Conservation (phyloP, 371 early-diverging fungal species). For the Haplosporangium sp. region DNA sequence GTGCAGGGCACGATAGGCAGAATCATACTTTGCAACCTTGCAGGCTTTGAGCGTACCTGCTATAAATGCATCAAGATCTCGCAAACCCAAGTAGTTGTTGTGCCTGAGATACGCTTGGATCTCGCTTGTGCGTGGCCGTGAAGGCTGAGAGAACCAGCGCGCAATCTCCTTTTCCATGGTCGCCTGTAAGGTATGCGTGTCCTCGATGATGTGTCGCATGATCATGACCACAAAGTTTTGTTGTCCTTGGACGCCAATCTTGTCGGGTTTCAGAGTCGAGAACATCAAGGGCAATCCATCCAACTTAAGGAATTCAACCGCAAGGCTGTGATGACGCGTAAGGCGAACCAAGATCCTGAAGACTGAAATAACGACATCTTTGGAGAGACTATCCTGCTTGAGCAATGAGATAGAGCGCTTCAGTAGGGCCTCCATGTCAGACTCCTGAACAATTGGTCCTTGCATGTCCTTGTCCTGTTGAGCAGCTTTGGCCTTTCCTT, state of each 20-base stretch:
- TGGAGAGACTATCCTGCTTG: constrained; percentile 60
- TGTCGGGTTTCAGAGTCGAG: constrained; percentile 57
- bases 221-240: constrained; percentile 82
- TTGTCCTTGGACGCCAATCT: constrained; percentile 76
- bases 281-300: constrained; percentile 76
- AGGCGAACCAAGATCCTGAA: constrained; percentile 84
- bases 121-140: constrained; percentile 73
- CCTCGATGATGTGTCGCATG: constrained; percentile 89
- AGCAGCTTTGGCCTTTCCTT: constrained; percentile 44
- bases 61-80: constrained; percentile 79
- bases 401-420: constrained; percentile 61
- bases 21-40: constrained; percentile 72
- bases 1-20: constrained; percentile 64
- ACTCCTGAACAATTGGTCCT: constrained; percentile 30
- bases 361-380: constrained; percentile 70
- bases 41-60: constrained; percentile 72
- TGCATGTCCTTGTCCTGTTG: constrained; percentile 48
- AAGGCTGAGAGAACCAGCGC: constrained; percentile 74
- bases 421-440: constrained; percentile 58
- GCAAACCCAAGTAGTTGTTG: constrained; percentile 60
- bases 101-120: constrained; percentile 71
- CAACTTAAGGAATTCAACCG: constrained; percentile 73
- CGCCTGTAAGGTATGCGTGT: constrained; percentile 66
- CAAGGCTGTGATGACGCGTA: constrained; percentile 76
- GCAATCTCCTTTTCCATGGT: constrained; percentile 82